phyloP scores from a whole-genome alignment of 495 filamentous ascomycete genomes.

The Trichoderma reesei region DNA sequence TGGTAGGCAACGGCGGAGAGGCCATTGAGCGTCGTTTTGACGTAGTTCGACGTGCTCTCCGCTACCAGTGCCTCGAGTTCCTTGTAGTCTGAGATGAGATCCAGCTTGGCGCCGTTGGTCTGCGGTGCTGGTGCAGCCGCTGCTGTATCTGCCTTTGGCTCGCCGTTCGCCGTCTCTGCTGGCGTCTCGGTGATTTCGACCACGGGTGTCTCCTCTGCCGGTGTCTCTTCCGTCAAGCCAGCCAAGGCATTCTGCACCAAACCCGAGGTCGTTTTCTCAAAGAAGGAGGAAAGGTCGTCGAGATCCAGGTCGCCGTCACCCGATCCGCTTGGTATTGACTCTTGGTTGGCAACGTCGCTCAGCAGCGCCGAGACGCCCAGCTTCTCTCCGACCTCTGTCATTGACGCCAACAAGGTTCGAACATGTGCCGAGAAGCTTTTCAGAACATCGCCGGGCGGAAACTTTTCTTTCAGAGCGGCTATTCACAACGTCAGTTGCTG shows the following conservation, averaged over 20 bases:
- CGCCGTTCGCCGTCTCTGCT: conserved; percentile 14
- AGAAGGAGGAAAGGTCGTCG: conserved; percentile 9
- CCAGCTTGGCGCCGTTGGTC: neutral
- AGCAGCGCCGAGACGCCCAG: conserved; percentile 4
- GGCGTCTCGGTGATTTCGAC: neutral
- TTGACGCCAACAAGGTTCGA: conserved; percentile 57
- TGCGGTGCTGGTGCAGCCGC: conserved; percentile 16
- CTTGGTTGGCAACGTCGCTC: neutral
- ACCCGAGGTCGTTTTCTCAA: conserved; percentile 10
- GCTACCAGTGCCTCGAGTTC: conserved; percentile 15
- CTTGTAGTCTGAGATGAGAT: conserved; percentile 4
- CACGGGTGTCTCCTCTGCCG: neutral
- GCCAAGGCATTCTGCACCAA: conserved; percentile 9
- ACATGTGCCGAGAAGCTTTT: conserved; percentile 64
- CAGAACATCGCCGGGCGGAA: conserved; percentile 71
- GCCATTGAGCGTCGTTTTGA: conserved; percentile 20
- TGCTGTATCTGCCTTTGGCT: conserved; percentile 21
- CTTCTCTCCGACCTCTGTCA: conserved; percentile 8
- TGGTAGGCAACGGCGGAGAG: conserved; percentile 27
- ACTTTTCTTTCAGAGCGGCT: conserved; percentile 55
- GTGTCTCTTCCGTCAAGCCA: conserved; percentile 6
- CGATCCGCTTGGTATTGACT: neutral
- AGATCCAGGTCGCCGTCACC: neutral
- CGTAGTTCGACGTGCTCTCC: conserved; percentile 20
- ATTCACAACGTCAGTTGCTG: conserved; percentile 38